phyloP scores from a whole-genome alignment of 768 basidiomycete genomes.

The Rhizopogon roseolus region DNA sequence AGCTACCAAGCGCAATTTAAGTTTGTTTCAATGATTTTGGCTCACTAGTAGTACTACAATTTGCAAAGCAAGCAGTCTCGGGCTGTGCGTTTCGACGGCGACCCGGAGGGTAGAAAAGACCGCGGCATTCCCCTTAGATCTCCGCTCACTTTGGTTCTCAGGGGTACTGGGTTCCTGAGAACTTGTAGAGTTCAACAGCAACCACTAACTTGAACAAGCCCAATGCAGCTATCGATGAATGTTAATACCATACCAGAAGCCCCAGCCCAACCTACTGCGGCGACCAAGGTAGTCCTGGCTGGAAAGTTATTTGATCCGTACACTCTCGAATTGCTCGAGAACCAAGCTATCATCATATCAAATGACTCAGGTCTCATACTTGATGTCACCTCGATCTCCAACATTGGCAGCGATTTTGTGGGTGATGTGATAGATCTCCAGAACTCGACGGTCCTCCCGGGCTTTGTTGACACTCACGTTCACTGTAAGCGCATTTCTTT shows the following conservation, averaged over 20 bases:
- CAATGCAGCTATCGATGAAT: neutral
- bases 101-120: too few relatives aligned
- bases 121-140: too few relatives aligned
- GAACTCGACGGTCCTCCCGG: slow-evolving; percentile 46
- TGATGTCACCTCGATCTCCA: slow-evolving; percentile 27
- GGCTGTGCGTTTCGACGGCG: too few relatives aligned
- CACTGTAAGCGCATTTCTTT: slow-evolving; percentile 35
- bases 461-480: slow-evolving; percentile 55
- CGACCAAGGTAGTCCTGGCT: slow-evolving; percentile 26
- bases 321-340: slow-evolving; percentile 33
- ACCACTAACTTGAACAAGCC: neutral
- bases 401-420: neutral
- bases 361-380: slow-evolving; percentile 43
- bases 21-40: too few relatives aligned
- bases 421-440: slow-evolving; percentile 40
- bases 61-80: too few relatives aligned
- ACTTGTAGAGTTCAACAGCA: neutral
- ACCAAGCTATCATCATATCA: slow-evolving; percentile 46
- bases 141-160: neutral
- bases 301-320: slow-evolving; percentile 50
- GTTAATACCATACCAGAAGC: neutral
- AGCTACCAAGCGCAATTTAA: too few relatives aligned
- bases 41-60: too few relatives aligned
- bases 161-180: neutral
- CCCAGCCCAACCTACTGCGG: slow-evolving; percentile 4